Conservation (phyloP, 2,329 filamentous ascomycete species). For the Herpomyces periplanetae region DNA sequence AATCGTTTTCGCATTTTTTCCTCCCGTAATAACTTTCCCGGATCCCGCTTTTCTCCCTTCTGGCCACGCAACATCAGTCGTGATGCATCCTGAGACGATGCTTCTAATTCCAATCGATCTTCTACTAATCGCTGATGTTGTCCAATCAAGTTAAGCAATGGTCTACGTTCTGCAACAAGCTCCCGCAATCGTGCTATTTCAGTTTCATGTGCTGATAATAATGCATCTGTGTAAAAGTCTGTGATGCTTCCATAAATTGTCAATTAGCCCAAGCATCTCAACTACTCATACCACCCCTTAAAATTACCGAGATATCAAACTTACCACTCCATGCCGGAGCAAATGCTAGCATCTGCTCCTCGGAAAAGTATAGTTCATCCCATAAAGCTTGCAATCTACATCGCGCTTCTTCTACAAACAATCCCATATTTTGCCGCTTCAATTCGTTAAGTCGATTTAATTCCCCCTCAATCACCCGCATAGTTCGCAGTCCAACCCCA, state of each 20-base stretch:
- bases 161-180: constrained; percentile 49
- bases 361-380: constrained; percentile 71
- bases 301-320: constrained; percentile 2
- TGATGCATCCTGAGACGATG: constrained; percentile 75
- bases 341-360: constrained; percentile 96
- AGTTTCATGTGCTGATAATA: constrained; percentile 70
- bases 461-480: constrained; percentile 88
- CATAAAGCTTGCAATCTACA: constrained; percentile 71
- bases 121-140: constrained; percentile 41
- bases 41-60: constrained; percentile 76
- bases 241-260: constrained; percentile 3
- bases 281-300: no score
- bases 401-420: constrained; percentile 80
- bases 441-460: constrained; percentile 49
- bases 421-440: constrained; percentile 68
- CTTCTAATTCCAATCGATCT: constrained; percentile 52
- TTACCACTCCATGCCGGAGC: constrained; percentile 47
- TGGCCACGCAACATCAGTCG: constrained; percentile 60
- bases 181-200: constrained; percentile 49
- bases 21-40: constrained; percentile 61
- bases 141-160: constrained; percentile 43
- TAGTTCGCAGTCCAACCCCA: constrained; percentile 56
- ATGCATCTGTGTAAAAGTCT: constrained; percentile 78
- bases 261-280: no score
- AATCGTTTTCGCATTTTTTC: constrained; percentile 98